Evolutionary conservation across 352 stramenopile species (phyloP).

Genomic region (Globisporangium middletonii): DNA sequence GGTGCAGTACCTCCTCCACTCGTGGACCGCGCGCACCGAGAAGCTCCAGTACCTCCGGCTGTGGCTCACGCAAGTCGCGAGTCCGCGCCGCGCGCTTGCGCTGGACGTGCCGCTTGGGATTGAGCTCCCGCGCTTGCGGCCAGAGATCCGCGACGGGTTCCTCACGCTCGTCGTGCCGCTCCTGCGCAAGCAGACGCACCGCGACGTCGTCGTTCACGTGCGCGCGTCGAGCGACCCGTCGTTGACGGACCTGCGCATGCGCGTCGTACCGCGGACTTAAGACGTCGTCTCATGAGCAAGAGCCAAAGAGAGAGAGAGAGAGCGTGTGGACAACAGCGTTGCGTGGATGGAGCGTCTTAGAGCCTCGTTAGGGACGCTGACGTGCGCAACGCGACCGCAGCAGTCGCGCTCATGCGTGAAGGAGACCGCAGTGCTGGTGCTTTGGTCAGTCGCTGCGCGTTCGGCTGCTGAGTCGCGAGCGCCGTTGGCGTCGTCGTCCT

Average conservation of each 20-base stretch:
- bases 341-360: background rate
- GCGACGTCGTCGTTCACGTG: conserved; percentile 57
- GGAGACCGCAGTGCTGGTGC: too few relatives aligned
- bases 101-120: conserved; percentile 56
- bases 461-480: too few relatives aligned
- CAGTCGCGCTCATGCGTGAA: too few relatives aligned
- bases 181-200: conserved; percentile 57
- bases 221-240: conserved; percentile 48
- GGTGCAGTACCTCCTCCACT: conserved; percentile 57
- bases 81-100: conserved; percentile 26
- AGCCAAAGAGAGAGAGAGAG: background rate
- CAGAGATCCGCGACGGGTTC: conserved; percentile 74
- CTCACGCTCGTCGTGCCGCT: conserved; percentile 74
- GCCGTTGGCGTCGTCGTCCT: too few relatives aligned
- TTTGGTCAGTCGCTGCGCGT: too few relatives aligned
- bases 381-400: too few relatives aligned
- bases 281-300: too few relatives aligned
- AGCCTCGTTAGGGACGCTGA: too few relatives aligned
- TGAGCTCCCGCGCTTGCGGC: conserved; percentile 55
- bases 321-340: too few relatives aligned
- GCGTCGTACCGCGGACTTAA: conserved; percentile 29
- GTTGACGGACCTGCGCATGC: conserved; percentile 67
- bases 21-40: conserved; percentile 59
- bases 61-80: conserved; percentile 55
- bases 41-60: conserved; percentile 65